phyloP scores from a whole-genome alignment of 257 asterid genomes.

The Schizonepeta tenuifolia region DNA sequence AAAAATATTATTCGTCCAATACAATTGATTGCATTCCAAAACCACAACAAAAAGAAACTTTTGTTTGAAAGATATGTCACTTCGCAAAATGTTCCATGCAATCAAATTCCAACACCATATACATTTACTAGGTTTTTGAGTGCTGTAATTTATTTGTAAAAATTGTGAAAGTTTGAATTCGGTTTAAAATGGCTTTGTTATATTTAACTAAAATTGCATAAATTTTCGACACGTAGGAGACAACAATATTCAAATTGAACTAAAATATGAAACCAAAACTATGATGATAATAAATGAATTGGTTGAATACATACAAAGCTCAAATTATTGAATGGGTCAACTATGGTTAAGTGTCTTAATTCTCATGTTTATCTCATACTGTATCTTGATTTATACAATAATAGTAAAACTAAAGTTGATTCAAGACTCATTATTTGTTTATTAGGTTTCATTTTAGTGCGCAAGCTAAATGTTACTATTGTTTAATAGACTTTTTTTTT shows the following conservation, averaged over 20 bases:
- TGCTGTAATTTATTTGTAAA: slow-evolving; percentile 11
- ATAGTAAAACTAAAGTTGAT: too few species aligned
- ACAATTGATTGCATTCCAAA: background rate
- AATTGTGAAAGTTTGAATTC: slow-evolving; percentile 24
- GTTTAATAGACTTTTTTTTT: too few species aligned
- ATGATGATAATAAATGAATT: slow-evolving; percentile 10
- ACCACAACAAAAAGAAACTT: slow-evolving; percentile 14
- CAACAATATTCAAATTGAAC: background rate
- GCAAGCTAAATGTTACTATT: background rate
- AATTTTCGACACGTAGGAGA: slow-evolving; percentile 14
- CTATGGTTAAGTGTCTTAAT: background rate
- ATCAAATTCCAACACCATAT: slow-evolving; percentile 17
- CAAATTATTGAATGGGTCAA: background rate
- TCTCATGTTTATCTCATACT: background rate
- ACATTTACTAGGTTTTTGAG: slow-evolving; percentile 17
- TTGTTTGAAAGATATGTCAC: slow-evolving; percentile 3
- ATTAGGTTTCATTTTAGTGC: background rate
- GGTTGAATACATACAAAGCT: background rate
- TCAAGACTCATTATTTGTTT: too few species aligned
- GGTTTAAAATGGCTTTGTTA: background rate
- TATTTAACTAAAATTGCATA: slow-evolving; percentile 15
- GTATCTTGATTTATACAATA: background rate
- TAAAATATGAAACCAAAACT: slow-evolving; percentile 21
- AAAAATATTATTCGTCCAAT: background rate
- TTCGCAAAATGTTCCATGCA: slow-evolving; percentile 18